Evolutionary conservation across 1,139 yeast species (phyloP), one percentile per base, ranked within the genome.

Genomic region (Zygosaccharomyces sapae): DNA sequence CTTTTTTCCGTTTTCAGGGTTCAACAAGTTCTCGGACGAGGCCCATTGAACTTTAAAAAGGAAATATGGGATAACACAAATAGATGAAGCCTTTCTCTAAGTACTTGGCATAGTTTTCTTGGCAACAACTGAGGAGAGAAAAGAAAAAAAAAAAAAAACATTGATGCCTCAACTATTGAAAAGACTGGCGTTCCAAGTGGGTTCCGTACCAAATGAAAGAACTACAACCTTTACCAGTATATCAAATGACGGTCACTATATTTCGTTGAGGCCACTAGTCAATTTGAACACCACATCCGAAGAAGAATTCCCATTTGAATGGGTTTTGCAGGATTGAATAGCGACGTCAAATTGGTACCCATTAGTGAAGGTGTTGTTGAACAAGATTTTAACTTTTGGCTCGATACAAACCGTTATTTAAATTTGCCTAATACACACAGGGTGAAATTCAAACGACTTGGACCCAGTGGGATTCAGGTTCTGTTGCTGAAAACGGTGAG

Each of bases 301-400:
- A 44, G 52, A 52, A 16, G 55, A 51, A n/a, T 69, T 69, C 53
- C 74, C 72, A 41, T 68, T 68, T 44, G 75, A 72, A 55, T 70
- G 75, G 74, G 73, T 67, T 70, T 71, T 55, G 71, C 70, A 10
- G 76, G 76, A 9, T 48, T 58, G 2, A 55, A 58, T 12, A 48
- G 53, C 5, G 44, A 57, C 33, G 51, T 57, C 33, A 46, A 47
- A 9, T 59, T 59, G 5, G 49, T 47, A 4, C 52, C 50, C 20
- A 43, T 52, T 3, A 55, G 52, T 27, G 54, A 53, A 5, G 57
- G 51, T 7, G 50, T 54, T 12, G 48, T 52, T 5, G 52, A 52
- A 16, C 62, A 62, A 44, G 59, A 56, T 38, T 65, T 61, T 45
- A 43, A 53, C 18, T 60, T 64, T 40, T 55, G 60, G 42, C 55